These are phyloP conservation scores for Sordariomycetes sp. DNA, from an alignment of 2,329 filamentous ascomycete genomes.

Conservation along the genomic window DNA sequence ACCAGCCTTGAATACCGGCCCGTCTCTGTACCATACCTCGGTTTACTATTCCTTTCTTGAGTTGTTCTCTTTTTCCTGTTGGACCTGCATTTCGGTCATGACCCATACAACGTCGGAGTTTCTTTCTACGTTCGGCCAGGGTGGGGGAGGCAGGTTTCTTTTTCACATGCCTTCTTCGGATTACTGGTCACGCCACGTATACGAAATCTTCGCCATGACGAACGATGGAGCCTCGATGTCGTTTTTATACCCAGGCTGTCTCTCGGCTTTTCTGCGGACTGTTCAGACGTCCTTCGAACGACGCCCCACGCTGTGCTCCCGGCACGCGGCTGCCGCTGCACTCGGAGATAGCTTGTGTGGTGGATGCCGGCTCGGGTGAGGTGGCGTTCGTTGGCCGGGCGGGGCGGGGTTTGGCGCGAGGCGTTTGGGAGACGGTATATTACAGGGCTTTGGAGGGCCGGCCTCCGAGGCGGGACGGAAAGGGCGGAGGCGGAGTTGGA, in stretches of 20 bases:
- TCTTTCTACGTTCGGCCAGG: not conserved
- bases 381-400: not conserved
- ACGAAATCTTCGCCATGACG: not conserved
- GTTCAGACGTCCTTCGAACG: no score
- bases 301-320: no score
- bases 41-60: not conserved
- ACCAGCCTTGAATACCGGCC: not conserved
- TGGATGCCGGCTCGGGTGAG: not conserved
- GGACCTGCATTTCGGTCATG: not conserved
- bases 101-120: not conserved
- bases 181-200: not conserved
- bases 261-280: no score
- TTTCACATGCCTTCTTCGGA: not conserved
- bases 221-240: not conserved
- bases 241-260: not conserved
- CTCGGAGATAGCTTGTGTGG: no score
- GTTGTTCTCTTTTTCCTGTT: not conserved
- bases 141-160: not conserved
- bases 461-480: not conserved
- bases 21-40: conserved; percentile 2
- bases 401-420: not conserved
- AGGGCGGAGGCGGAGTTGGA: not conserved
- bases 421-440: not conserved
- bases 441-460: not conserved
- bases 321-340: no score